phyloP scores from a whole-genome alignment of 73 alveolate genomes.

The Paramecium pentaurelia region DNA sequence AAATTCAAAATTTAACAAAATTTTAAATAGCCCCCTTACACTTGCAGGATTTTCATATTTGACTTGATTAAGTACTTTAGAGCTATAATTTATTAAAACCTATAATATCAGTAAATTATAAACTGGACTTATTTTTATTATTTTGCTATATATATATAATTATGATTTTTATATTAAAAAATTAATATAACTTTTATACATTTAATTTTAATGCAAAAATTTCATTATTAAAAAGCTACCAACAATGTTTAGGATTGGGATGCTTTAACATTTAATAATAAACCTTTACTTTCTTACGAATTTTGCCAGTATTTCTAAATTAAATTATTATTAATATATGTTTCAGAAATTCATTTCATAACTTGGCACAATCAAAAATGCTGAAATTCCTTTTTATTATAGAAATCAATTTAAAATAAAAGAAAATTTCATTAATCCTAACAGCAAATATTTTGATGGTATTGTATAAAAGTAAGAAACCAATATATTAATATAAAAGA shows the following conservation, averaged over 20 bases:
- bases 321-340: not conserved
- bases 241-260: not conserved
- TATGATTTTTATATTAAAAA: not conserved
- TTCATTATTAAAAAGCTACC: not conserved
- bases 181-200: not conserved
- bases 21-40: not conserved
- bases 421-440: conserved; percentile 33
- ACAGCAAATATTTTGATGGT: conserved; percentile 25
- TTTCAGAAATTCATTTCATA: not conserved
- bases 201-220: not conserved
- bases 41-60: not conserved
- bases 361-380: not conserved
- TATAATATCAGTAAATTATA: not conserved
- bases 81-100: not conserved
- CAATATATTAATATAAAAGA: not conserved
- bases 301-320: conserved; percentile 6
- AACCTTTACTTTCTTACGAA: not conserved
- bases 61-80: not conserved
- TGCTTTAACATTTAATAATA: not conserved
- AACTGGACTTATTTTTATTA: not conserved
- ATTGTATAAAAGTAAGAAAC: not conserved
- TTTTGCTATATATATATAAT: not conserved
- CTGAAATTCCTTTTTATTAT: not conserved
- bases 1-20: conserved; percentile 14
- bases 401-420: not conserved